phyloP scores from a whole-genome alignment of 78 protist genomes.

The Tieghemostelium lacteum region DNA sequence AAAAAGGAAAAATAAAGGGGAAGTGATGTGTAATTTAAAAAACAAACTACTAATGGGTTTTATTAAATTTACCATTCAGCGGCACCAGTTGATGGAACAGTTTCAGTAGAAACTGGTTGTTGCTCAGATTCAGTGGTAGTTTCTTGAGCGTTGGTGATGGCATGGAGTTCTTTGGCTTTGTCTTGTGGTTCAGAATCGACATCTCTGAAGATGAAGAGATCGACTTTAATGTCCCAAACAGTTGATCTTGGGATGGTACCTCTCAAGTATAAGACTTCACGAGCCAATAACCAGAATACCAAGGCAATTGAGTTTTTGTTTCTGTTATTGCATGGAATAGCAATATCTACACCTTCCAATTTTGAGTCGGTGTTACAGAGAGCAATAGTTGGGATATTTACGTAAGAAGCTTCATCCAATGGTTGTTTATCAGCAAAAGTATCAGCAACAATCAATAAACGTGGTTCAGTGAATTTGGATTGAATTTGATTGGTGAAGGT shows the following conservation, averaged over 20 bases:
- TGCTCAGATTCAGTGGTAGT: conserved; percentile 36
- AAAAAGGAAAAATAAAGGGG: too few relatives aligned
- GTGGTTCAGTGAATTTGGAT: conserved; percentile 98
- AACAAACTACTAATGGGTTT: too few relatives aligned
- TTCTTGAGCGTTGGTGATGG: conserved; percentile 6
- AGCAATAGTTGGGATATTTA: conserved; percentile 99
- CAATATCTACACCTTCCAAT: conserved; percentile 96
- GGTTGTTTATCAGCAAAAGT: conserved; percentile 98
- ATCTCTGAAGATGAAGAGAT: conserved; percentile 86
- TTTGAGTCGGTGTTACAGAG: conserved; percentile 99
- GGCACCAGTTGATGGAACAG: not conserved
- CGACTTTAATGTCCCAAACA: conserved; percentile 97
- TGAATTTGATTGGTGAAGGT: conserved; percentile 99
- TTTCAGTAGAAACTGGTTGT: not conserved
- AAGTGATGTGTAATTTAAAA: too few relatives aligned
- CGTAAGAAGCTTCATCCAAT: conserved; percentile 97
- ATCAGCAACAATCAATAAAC: conserved; percentile 98
- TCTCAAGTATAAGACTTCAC: conserved; percentile 99
- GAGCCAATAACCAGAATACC: conserved; percentile 99
- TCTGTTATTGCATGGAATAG: conserved; percentile 99
- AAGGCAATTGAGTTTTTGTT: conserved; percentile 94
- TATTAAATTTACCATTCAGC: not conserved
- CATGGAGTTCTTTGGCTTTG: conserved; percentile 45
- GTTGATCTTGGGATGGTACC: conserved; percentile 92
- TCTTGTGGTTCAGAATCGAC: conserved; percentile 63